phyloP scores from a whole-genome alignment of 148 eudicot genomes.

The Vaccinium macrocarpon region DNA sequence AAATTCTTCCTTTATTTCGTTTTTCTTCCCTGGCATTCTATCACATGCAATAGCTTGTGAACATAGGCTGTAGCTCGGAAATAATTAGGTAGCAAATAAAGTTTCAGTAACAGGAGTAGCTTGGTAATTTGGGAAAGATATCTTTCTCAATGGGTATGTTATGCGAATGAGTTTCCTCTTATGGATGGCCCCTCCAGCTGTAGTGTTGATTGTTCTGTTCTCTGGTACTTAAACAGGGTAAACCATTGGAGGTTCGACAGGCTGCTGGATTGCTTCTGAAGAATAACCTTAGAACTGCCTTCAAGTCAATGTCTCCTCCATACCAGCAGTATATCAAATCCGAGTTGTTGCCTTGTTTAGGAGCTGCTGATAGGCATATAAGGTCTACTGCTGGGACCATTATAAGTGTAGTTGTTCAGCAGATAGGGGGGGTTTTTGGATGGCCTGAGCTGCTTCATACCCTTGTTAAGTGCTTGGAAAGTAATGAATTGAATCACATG shows the following conservation, averaged over 20 bases:
- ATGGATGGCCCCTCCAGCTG: neutral
- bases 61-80: neutral
- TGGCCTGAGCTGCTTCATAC: slow-evolving; percentile 90
- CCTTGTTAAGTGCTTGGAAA: slow-evolving; percentile 74
- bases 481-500: slow-evolving; percentile 75
- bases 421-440: slow-evolving; percentile 71
- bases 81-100: neutral
- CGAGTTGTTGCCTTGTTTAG: slow-evolving; percentile 83
- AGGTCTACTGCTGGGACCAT: slow-evolving; percentile 90
- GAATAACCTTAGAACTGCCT: slow-evolving; percentile 77
- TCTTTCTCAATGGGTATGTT: neutral
- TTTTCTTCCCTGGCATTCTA: neutral
- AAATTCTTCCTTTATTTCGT: neutral
- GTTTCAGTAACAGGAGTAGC: neutral
- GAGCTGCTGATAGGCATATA: slow-evolving; percentile 78
- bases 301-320: slow-evolving; percentile 57
- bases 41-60: neutral
- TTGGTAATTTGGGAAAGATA: neutral
- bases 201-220: neutral
- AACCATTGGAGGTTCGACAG: slow-evolving; percentile 80
- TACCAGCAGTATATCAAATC: slow-evolving; percentile 78
- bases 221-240: slow-evolving; percentile 45
- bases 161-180: neutral
- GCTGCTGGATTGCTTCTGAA: slow-evolving; percentile 95
- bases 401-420: slow-evolving; percentile 82